A percentile compares a stretch with the other conserved stretches of the same genome.
phyloP scores from a whole-genome alignment of 768 basidiomycete species.

The Trametes gibbosa region DNA sequence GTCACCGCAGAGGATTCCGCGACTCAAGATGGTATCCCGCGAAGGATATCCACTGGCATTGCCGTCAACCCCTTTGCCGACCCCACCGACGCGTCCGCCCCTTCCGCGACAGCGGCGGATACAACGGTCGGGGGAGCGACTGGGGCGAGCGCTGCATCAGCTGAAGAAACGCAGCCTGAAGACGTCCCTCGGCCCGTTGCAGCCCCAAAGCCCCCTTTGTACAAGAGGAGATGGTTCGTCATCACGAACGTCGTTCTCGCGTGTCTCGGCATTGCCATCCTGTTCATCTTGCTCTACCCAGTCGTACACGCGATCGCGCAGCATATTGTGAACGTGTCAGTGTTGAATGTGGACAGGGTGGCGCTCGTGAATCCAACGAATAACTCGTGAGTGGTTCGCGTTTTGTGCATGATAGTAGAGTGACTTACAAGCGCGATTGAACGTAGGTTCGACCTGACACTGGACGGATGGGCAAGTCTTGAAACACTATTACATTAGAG shows the following conservation, averaged over 20 bases:
- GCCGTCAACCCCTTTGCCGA: slow-evolving; percentile 14
- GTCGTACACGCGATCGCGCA: slow-evolving; percentile 66
- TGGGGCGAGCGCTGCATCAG: background rate
- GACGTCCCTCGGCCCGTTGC: slow-evolving; percentile 10
- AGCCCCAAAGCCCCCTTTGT: slow-evolving; percentile 42
- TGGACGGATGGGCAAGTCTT: slow-evolving; percentile 53
- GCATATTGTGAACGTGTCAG: slow-evolving; percentile 55
- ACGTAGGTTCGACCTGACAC: slow-evolving; percentile 47
- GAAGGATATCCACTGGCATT: slow-evolving; percentile 12
- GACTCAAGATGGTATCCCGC: background rate
- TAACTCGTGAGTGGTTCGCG: slow-evolving; percentile 39
- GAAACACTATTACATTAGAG: background rate
- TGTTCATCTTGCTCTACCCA: slow-evolving; percentile 69
- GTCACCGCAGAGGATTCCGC: background rate
- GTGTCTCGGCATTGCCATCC: slow-evolving; percentile 54
- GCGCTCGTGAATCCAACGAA: slow-evolving; percentile 55
- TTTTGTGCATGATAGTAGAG: background rate
- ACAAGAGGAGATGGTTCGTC: slow-evolving; percentile 65
- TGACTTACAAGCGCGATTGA: background rate
- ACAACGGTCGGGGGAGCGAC: background rate
- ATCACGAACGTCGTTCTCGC: slow-evolving; percentile 49
- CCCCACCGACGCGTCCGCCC: slow-evolving; percentile 7
- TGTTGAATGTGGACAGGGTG: slow-evolving; percentile 51
- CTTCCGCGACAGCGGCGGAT: background rate
- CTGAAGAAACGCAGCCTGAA: slow-evolving; percentile 5